A percentile compares a stretch with the other conserved stretches of the same genome.
These are phyloP conservation scores for Cyclocybe aegerita DNA, from an alignment of 768 basidiomycete species.

Conservation along the genomic window DNA sequence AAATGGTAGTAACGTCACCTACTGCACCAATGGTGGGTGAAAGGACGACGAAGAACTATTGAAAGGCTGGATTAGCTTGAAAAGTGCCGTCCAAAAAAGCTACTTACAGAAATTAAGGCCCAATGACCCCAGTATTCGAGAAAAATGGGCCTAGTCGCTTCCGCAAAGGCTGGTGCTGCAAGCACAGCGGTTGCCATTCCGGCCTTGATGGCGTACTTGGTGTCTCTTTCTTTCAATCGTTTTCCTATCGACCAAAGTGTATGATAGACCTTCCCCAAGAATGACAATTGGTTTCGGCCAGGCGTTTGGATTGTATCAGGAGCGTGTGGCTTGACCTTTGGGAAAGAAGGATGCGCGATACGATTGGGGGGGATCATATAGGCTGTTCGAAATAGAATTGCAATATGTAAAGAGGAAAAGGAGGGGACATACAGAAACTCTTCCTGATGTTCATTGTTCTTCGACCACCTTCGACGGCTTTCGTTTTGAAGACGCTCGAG, in stretches of 20 bases:
- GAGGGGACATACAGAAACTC: conserved; percentile 42
- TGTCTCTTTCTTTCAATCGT: conserved; percentile 66
- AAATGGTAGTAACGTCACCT: conserved; percentile 13
- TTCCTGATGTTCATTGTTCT: conserved; percentile 20
- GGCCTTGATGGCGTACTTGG: conserved; percentile 87
- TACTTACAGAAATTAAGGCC: conserved; percentile 86
- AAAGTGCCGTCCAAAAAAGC: background rate
- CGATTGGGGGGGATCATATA: conserved; percentile 52
- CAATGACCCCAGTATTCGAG: conserved; percentile 88
- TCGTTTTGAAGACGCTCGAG: conserved; percentile 7
- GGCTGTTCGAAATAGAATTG: conserved; percentile 32
- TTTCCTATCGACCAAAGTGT: conserved; percentile 70
- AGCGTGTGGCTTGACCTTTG: conserved; percentile 79
- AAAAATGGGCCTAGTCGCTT: conserved; percentile 73
- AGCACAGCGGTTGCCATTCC: conserved; percentile 82
- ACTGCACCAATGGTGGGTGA: conserved; percentile 88
- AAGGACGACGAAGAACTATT: conserved; percentile 87
- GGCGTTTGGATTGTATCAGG: conserved; percentile 87
- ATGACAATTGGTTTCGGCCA: conserved; percentile 53
- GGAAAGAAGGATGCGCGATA: conserved; percentile 65
- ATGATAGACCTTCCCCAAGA: conserved; percentile 64
- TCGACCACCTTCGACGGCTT: conserved; percentile 7
- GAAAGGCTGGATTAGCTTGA: background rate
- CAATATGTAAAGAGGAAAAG: background rate
- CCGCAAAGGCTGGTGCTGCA: conserved; percentile 87